phyloP scores from a whole-genome alignment of 169 alveolate species.

The Plasmodium yoelii region DNA sequence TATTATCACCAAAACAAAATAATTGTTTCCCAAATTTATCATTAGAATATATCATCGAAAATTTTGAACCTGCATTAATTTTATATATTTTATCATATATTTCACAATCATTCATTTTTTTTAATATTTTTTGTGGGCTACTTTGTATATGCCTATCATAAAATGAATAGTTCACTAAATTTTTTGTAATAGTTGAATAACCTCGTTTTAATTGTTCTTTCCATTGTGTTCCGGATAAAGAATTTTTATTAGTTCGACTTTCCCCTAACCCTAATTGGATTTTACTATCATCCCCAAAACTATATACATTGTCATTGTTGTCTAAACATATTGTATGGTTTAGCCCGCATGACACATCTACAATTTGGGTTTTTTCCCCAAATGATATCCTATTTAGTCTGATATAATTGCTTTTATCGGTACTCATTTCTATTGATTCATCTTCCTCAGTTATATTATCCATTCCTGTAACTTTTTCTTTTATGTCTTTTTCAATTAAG shows the following conservation, averaged over 20 bases:
- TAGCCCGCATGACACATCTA: conserved; percentile 72
- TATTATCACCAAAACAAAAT: conserved; percentile 73
- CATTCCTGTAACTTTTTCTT: not conserved
- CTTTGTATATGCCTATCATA: conserved; percentile 76
- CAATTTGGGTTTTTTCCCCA: conserved; percentile 50
- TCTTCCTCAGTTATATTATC: not conserved
- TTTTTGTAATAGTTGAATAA: conserved; percentile 64
- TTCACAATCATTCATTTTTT: conserved; percentile 61
- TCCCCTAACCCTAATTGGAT: conserved; percentile 75
- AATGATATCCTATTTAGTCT: conserved; percentile 57
- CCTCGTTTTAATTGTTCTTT: conserved; percentile 74
- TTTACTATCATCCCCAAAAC: conserved; percentile 77
- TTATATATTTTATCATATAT: conserved; percentile 55
- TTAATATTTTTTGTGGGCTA: conserved; percentile 67
- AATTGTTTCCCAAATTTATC: conserved; percentile 68
- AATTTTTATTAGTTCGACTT: conserved; percentile 72
- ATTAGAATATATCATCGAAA: conserved; percentile 69
- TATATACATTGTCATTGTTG: conserved; percentile 59
- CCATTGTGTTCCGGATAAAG: conserved; percentile 73
- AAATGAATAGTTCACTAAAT: conserved; percentile 73
- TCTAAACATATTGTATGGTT: conserved; percentile 70
- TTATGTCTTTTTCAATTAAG: not conserved
- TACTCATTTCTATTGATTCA: conserved; percentile 1
- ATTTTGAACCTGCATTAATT: conserved; percentile 68
- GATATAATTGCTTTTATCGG: conserved; percentile 36